Evolutionary conservation across 495 filamentous ascomycete genomes (phyloP).

Genomic region (Cladorrhinum samala): DNA sequence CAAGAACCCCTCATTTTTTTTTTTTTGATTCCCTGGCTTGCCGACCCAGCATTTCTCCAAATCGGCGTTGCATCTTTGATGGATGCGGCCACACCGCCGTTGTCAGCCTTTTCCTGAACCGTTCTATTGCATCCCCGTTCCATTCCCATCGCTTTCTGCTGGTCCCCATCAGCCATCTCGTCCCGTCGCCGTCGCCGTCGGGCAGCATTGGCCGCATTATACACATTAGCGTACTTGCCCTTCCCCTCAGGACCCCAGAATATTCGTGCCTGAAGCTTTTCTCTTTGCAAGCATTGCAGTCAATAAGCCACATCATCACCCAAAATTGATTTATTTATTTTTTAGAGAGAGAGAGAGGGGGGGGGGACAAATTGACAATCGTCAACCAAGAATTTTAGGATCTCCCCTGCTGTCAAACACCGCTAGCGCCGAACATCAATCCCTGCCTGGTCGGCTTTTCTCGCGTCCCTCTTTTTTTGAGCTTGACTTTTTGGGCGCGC

Average conservation of each 20-base stretch:
- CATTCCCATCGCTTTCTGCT: not conserved
- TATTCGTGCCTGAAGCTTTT: not conserved
- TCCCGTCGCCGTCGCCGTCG: not conserved
- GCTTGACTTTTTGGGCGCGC: not conserved
- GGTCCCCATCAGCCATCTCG: too few relatives aligned
- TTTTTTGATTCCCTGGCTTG: not conserved
- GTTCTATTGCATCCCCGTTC: not conserved
- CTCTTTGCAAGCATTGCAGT: too few relatives aligned
- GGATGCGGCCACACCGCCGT: not conserved
- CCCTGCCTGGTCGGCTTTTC: slow-evolving; percentile 12
- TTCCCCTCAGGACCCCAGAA: too few relatives aligned
- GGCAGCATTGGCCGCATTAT: not conserved
- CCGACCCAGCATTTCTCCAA: not conserved
- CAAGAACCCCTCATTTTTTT: not conserved
- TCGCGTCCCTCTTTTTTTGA: slow-evolving; percentile 6
- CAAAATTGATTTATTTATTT: too few relatives aligned
- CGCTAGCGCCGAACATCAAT: slow-evolving; percentile 8
- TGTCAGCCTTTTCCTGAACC: too few relatives aligned
- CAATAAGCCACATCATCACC: not conserved
- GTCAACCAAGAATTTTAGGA: not conserved
- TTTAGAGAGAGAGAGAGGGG: too few relatives aligned
- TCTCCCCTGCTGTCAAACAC: slow-evolving; percentile 7
- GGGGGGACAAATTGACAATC: not conserved
- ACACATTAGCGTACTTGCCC: not conserved
- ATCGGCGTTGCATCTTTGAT: not conserved